Evolutionary conservation across 352 stramenopile genomes (phyloP).

Genomic region (Globisporangium okanoganense): DNA sequence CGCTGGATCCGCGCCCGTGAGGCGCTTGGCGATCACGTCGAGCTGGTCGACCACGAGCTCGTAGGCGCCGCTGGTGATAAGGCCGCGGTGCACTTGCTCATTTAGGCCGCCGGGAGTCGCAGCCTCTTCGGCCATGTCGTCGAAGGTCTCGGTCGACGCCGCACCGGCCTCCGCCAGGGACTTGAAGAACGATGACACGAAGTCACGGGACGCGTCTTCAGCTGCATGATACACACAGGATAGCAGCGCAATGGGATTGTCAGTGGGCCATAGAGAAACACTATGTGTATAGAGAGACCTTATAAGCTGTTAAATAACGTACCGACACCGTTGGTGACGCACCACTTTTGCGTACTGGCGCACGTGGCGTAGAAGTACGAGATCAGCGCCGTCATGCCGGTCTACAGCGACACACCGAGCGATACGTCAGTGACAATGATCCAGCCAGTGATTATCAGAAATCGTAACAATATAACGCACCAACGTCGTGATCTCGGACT

Average conservation of each 20-base stretch:
- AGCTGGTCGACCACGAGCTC: slow-evolving; percentile 78
- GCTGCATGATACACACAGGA: slow-evolving; percentile 20
- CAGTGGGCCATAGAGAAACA: neutral
- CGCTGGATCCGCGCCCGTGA: slow-evolving; percentile 63
- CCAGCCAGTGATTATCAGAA: neutral
- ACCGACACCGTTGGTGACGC: slow-evolving; percentile 83
- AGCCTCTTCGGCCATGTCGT: slow-evolving; percentile 82
- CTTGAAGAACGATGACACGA: slow-evolving; percentile 83
- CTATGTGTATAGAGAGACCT: neutral
- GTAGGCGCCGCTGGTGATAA: slow-evolving; percentile 66
- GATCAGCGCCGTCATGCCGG: slow-evolving; percentile 82
- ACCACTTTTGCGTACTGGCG: slow-evolving; percentile 80
- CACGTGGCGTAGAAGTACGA: slow-evolving; percentile 87
- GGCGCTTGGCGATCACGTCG: slow-evolving; percentile 78
- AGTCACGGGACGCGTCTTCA: slow-evolving; percentile 67
- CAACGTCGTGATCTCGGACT: slow-evolving; percentile 81
- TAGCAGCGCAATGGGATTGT: neutral
- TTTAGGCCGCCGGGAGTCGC: slow-evolving; percentile 80
- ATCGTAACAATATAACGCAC: slow-evolving; percentile 18
- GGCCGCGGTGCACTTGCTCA: slow-evolving; percentile 76
- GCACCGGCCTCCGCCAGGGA: slow-evolving; percentile 68
- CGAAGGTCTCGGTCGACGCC: slow-evolving; percentile 69
- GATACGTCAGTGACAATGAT: neutral
- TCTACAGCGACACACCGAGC: slow-evolving; percentile 24
- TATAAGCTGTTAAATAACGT: slow-evolving; percentile 18